Percentiles rank a stretch among this genome's conserved stretches.
phyloP scores from a whole-genome alignment of 805 yeast genomes.

The Jamesozyma spencerorum region DNA sequence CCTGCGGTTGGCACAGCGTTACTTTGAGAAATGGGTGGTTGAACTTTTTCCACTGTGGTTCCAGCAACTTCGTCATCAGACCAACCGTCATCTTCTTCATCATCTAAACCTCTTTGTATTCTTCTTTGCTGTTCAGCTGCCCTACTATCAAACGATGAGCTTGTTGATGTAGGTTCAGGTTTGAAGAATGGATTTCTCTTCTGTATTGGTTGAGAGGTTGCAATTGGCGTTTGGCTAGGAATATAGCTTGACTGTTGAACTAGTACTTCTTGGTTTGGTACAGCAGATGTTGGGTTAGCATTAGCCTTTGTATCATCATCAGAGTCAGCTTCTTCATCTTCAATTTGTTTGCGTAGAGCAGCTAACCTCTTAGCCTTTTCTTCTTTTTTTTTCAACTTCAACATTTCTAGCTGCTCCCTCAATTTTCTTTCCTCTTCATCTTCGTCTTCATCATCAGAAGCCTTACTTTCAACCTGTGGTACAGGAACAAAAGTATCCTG shows the following conservation, averaged over 20 bases:
- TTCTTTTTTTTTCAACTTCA: conserved; percentile 43
- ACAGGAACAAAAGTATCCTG: conserved; percentile 7
- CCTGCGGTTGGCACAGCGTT: no score
- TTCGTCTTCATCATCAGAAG: conserved; percentile 1
- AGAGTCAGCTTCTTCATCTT: conserved; percentile 36
- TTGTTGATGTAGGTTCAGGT: conserved; percentile 15
- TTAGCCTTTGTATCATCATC: conserved; percentile 24
- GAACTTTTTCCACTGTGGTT: neutral
- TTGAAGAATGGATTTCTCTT: conserved; percentile 49
- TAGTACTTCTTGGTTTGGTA: no score
- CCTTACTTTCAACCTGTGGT: conserved; percentile 1
- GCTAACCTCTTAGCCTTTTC: conserved; percentile 55
- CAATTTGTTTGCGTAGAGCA: conserved; percentile 50
- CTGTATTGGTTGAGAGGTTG: conserved; percentile 7
- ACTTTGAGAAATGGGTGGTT: neutral
- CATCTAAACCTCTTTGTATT: conserved; percentile 48
- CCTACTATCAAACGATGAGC: conserved; percentile 39
- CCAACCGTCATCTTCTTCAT: conserved; percentile 30
- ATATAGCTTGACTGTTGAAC: neutral
- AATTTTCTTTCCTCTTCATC: conserved; percentile 38
- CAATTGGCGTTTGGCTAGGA: neutral
- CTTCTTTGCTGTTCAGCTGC: conserved; percentile 57
- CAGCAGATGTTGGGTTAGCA: neutral
- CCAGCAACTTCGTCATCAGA: conserved; percentile 31
- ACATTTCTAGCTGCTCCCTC: conserved; percentile 30